Evolutionary conservation across 495 filamentous ascomycete species (phyloP).

Genomic region (Trichoderma erinaceum): DNA sequence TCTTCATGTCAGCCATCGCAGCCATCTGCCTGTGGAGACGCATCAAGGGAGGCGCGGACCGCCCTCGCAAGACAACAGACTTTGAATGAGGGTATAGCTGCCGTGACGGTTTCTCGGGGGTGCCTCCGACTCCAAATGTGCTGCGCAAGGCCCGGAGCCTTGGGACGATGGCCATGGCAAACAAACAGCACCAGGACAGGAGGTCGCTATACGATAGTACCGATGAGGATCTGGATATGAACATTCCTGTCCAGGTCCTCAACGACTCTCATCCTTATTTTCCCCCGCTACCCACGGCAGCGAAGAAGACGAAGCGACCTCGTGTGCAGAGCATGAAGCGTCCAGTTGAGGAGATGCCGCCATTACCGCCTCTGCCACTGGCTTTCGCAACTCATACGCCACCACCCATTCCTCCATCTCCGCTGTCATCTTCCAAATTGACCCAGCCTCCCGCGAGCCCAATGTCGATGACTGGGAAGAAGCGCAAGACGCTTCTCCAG

Average conservation of each 20-base stretch:
- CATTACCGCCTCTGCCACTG: conserved; percentile 1
- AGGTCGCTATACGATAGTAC: background rate
- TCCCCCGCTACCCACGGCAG: conserved; percentile 14
- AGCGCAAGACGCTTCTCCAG: conserved; percentile 34
- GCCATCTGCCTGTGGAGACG: conserved; percentile 52
- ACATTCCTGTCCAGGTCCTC: background rate
- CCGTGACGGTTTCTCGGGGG: background rate
- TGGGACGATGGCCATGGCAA: conserved; percentile 15
- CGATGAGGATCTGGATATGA: background rate
- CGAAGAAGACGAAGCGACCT: background rate
- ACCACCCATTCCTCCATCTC: background rate
- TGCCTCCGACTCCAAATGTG: conserved; percentile 1
- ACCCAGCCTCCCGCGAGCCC: background rate
- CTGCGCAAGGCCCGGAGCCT: conserved; percentile 15
- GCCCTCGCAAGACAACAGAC: conserved; percentile 27
- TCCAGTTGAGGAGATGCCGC: conserved; percentile 8
- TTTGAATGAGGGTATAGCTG: conserved; percentile 24
- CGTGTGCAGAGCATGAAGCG: background rate
- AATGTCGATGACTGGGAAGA: conserved; percentile 19
- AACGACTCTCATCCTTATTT: background rate
- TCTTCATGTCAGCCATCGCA: conserved; percentile 58
- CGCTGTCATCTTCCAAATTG: background rate
- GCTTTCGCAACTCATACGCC: background rate
- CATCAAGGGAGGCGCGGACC: conserved; percentile 17
- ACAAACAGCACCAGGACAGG: conserved; percentile 3